Evolutionary conservation across 768 basidiomycete species (phyloP), one percentile per base, ranked within the genome.

Genomic region (Phanerodontia chrysosporium): DNA sequence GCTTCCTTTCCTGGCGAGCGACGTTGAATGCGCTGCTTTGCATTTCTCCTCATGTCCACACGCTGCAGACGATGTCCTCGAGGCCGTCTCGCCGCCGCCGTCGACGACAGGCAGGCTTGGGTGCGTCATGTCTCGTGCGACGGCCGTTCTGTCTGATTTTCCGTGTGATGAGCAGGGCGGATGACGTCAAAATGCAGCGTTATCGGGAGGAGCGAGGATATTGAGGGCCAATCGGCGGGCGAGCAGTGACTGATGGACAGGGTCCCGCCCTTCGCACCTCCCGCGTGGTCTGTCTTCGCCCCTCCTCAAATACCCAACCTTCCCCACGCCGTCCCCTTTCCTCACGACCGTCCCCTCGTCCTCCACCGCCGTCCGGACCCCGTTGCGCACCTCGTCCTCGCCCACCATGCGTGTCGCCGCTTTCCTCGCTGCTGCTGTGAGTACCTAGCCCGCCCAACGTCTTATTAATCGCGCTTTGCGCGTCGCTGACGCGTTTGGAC

Each of bases 381-480:
- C 13, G 35, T 42, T 18, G 24, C 49, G 45, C 46, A 48, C 58
- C 51, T 32, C 45, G 8, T 21, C 29, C 9, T 42, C 6, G 39
- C 14, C 39, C 29, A 22, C n/a, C 55, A 70, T 68, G 67, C 64
- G 57, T 46, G 51, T 60, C 42, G 59, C 62, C 51, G 39, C 59
- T 36, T 36, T 64, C 57, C 39, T 64, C 42, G 58, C 58, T 35
- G 59, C 62, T 49, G 60, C 57, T 36, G 69, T 70, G 32, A 64
- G 69, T 66, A 1, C 36, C n/a, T 29, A 13, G 49, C n/a, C 55
- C 7, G 27, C 9, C 30, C 35, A 28, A 25, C 55, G 27, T 35
- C 7, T 58, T 21, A 29, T 49, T 12, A 27, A 25, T 16, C 22
- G 14, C 8, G 21, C 42, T 44, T 52, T 16, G 36, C 29, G 22